Percentiles rank a stretch among this genome's conserved stretches.
These are phyloP conservation scores for Berkeleyomyces rouxiae DNA, from an alignment of 2,329 filamentous ascomycete genomes.

Conservation along the genomic window DNA sequence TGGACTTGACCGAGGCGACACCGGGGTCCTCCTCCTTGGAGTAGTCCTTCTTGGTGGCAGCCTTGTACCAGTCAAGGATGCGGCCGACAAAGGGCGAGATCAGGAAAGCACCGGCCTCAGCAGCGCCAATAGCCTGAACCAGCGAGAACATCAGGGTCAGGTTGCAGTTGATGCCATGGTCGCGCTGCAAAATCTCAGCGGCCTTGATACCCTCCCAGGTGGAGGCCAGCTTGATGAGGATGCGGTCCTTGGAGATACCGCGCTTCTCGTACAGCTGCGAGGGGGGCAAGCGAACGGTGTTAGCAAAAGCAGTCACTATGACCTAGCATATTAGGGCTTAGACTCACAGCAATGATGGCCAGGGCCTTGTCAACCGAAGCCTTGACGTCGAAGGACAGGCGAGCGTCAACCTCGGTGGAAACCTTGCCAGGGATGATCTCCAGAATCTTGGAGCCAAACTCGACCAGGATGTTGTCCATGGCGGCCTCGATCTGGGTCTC, in stretches of 20 bases:
- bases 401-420: constrained; percentile 94
- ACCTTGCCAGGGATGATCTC: constrained; percentile 96
- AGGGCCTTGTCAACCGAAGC: constrained; percentile 88
- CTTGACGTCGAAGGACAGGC: constrained; percentile 89
- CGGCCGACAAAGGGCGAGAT: constrained; percentile 99
- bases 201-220: constrained; percentile 99
- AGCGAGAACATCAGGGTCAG: constrained; percentile 97
- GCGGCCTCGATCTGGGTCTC: constrained; percentile 78
- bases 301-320: background rate
- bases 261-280: constrained; percentile 78
- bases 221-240: constrained; percentile 97
- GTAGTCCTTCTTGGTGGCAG: constrained; percentile 85
- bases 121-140: constrained; percentile 85
- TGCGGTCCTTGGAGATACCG: constrained; percentile 81
- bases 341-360: constrained; percentile 77
- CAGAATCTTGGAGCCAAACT: constrained; percentile 96
- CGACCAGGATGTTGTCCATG: constrained; percentile 84
- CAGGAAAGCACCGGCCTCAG: constrained; percentile 89
- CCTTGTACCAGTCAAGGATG: constrained; percentile 99
- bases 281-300: constrained; percentile 5
- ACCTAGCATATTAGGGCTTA: constrained; percentile 7
- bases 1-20: constrained; percentile 80
- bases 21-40: constrained; percentile 79
- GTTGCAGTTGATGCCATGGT: constrained; percentile 97
- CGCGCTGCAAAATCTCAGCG: constrained; percentile 84